Evolutionary conservation across 495 filamentous ascomycete genomes (phyloP), one percentile per base, ranked within the genome.

Genomic region (Trichoderma erinaceum): DNA sequence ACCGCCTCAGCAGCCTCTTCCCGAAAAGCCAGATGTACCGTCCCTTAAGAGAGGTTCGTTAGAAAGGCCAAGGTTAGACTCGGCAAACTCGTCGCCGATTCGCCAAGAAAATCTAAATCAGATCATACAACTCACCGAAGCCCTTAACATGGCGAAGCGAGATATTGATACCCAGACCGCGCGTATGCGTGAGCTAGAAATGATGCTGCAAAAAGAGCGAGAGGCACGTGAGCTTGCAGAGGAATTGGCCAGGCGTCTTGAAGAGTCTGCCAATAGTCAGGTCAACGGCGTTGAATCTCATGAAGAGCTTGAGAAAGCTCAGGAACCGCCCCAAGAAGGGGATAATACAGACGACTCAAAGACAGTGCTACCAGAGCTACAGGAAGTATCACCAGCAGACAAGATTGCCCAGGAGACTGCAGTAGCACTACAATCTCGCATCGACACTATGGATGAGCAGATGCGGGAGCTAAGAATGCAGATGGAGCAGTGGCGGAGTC

Each of bases 1-100:
- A 35, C 93, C 95, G 18, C 94, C 94, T 15, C 90, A 94, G 72
- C 93, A 96, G 72, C 92, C 93, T 18, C 79, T 97, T 0, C 93
- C 93, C 7, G 92, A 96, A 72, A 96, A 96, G 74, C 93, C 93
- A 1, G 91, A 95, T 77, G 84, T 85, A 66, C 82, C 86, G 0
- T 80, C 89, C 10, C 75, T 96, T 41, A 91, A 91, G 71, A 83
- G 92, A 63, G 82, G 82, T 41, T 89, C 92, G 43, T 94, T 90
- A 0, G 92, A 95, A 69, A 87, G 88, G 63, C 84, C 87, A 1
- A 91, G 88, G 74, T 76, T 81, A 3, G 78, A 78, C 58, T 81
- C 81, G 27, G 78, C 74, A 56, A 84, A 76, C 29, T 25, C 43
- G 15, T 91, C 89, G 11, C 89, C 89, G 16, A 83, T 88, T 38